These are phyloP conservation scores for Sequoiadendron giganteum DNA, from an alignment of 75 land plant genomes.

Conservation along the genomic window DNA sequence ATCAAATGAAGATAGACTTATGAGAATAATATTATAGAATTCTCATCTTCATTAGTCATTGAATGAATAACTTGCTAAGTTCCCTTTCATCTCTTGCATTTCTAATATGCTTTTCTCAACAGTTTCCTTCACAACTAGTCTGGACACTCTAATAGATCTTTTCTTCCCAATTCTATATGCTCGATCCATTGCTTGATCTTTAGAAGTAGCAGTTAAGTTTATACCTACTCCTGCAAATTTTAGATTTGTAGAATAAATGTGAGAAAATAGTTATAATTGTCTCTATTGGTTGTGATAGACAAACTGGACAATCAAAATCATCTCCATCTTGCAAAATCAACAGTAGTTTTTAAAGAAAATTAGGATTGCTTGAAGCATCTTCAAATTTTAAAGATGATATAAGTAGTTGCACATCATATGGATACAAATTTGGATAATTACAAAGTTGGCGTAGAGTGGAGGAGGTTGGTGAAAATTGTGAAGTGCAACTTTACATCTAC, in stretches of 20 bases:
- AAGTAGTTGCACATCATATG: too few species aligned
- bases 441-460: too few species aligned
- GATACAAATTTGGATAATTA: too few species aligned
- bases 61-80: conserved; percentile 70
- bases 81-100: conserved; percentile 84
- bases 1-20: too few species aligned
- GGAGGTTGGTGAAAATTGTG: too few species aligned
- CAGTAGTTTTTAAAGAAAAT: conserved; percentile 70
- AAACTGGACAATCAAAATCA: conserved; percentile 96
- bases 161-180: conserved; percentile 90
- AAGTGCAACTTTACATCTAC: too few species aligned
- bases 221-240: conserved; percentile 87
- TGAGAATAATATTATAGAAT: too few species aligned
- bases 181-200: conserved; percentile 97
- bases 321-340: conserved; percentile 75
- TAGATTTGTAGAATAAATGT: conserved; percentile 88
- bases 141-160: conserved; percentile 72
- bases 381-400: too few species aligned
- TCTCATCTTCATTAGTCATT: too few species aligned
- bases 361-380: conserved; percentile 80
- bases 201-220: conserved; percentile 91
- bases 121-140: conserved; percentile 72
- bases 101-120: conserved; percentile 87
- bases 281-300: conserved; percentile 77
- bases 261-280: conserved; percentile 83